phyloP scores from a whole-genome alignment of 176 grass and related monocot genomes.

The Dactylis glomerata region DNA sequence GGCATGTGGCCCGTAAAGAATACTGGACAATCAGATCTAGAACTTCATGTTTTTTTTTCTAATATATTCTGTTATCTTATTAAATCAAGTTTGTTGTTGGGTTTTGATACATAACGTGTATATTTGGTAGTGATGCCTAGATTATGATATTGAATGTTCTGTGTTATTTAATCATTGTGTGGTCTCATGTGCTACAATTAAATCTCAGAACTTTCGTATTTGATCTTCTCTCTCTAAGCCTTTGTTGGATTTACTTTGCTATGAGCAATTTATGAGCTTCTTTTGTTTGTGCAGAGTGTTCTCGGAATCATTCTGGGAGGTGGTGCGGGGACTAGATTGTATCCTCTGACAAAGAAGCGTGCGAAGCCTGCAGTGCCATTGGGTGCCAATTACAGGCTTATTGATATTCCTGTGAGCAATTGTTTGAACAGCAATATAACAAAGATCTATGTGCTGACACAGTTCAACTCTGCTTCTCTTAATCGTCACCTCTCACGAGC shows the following conservation, averaged over 20 bases:
- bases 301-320: conserved; percentile 98
- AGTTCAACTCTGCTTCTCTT: conserved; percentile 94
- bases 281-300: conserved; percentile 75
- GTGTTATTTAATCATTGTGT: background rate
- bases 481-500: conserved; percentile 94
- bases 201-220: background rate
- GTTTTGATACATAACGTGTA: background rate
- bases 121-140: background rate
- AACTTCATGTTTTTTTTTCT: background rate
- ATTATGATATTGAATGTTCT: background rate
- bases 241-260: conserved; percentile 13
- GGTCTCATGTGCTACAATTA: background rate
- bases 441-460: conserved; percentile 96
- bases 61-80: background rate
- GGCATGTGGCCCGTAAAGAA: background rate
- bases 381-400: conserved; percentile 92
- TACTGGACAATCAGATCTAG: background rate
- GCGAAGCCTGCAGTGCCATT: conserved; percentile 96
- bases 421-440: conserved; percentile 92
- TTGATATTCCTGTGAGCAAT: conserved; percentile 98
- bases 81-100: background rate
- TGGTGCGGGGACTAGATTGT: conserved; percentile 87
- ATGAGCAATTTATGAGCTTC: conserved; percentile 14
- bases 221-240: background rate
- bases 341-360: conserved; percentile 93